Conservation (phyloP, 495 filamentous ascomycete genomes). For the Bryoglossum gracile region DNA sequence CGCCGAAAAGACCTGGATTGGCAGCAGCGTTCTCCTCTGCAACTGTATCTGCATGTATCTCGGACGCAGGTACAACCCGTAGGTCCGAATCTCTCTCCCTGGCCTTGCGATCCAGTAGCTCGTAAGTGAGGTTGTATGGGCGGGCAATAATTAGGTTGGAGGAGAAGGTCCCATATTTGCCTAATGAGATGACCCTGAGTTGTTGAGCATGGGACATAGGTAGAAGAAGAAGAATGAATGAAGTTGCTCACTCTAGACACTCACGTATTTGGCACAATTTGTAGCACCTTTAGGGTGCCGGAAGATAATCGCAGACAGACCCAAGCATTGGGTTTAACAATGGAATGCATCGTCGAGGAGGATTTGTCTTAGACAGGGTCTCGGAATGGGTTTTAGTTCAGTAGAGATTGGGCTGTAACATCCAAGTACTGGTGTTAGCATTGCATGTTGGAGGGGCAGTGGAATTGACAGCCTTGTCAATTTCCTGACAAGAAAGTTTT, state of each 20-base stretch:
- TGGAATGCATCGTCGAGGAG: constrained; percentile 31
- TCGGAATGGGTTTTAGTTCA: too few relatives aligned
- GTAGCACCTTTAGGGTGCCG: constrained; percentile 51
- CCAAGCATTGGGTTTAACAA: constrained; percentile 55
- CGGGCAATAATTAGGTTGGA: constrained; percentile 79
- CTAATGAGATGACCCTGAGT: constrained; percentile 67
- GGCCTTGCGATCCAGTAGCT: constrained; percentile 63
- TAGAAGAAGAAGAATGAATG: constrained; percentile 23
- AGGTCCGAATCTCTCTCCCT: constrained; percentile 51
- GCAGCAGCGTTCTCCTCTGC: constrained; percentile 40
- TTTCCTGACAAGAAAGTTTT: too few relatives aligned
- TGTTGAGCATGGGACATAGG: constrained; percentile 17
- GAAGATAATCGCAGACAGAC: constrained; percentile 63
- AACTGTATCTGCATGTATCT: constrained; percentile 76
- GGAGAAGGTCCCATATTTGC: constrained; percentile 84
- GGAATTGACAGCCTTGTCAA: neutral
- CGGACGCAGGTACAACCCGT: constrained; percentile 70
- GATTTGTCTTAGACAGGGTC: neutral
- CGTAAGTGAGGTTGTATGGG: constrained; percentile 85
- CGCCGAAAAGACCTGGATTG: constrained; percentile 26
- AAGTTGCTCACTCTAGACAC: constrained; percentile 32
- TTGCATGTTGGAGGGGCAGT: neutral
- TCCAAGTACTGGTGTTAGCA: neutral
- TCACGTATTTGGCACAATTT: constrained; percentile 72
- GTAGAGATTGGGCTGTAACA: too few relatives aligned